A percentile compares a stretch with the other conserved stretches of the same genome.
Conservation (phyloP, 495 filamentous ascomycete species). For the Trichoderma parareesei region DNA sequence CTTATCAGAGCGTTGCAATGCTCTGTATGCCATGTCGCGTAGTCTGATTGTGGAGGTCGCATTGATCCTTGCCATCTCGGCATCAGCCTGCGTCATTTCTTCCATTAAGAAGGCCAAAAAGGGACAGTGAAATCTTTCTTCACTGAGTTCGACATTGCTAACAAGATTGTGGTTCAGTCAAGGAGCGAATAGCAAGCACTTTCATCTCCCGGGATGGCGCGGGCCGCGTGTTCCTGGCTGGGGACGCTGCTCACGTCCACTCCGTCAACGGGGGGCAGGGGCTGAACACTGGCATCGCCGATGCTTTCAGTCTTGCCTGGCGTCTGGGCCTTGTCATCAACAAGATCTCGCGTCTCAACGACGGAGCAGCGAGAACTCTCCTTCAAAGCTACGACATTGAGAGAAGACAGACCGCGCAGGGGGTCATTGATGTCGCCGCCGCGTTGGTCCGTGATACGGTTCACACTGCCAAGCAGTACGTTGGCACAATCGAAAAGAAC, state of each 20-base stretch:
- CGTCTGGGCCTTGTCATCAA: constrained; percentile 35
- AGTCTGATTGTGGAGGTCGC: background rate
- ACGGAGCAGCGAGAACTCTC: constrained; percentile 16
- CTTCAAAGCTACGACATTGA: constrained; percentile 34
- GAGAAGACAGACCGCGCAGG: constrained; percentile 39
- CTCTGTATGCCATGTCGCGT: background rate
- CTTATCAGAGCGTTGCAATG: too few relatives aligned
- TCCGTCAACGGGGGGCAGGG: constrained; percentile 51
- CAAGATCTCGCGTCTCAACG: background rate
- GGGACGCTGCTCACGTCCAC: constrained; percentile 53
- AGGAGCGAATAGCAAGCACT: constrained; percentile 20
- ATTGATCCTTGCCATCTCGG: background rate
- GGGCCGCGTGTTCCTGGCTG: constrained; percentile 43
- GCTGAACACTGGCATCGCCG: constrained; percentile 54
- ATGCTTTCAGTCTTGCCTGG: constrained; percentile 54
- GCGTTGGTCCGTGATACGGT: constrained; percentile 19
- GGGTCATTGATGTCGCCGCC: constrained; percentile 42
- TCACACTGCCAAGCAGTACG: constrained; percentile 21
- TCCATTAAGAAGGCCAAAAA: background rate
- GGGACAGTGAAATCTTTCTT: background rate
- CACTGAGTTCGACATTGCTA: background rate
- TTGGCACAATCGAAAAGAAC: constrained; percentile 20
- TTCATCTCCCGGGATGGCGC: constrained; percentile 19
- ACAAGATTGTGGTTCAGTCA: constrained; percentile 15
- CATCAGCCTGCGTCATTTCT: background rate